phyloP scores from a whole-genome alignment of 1,284 basidiomycete genomes.

The Cryptococcus hybrid region DNA sequence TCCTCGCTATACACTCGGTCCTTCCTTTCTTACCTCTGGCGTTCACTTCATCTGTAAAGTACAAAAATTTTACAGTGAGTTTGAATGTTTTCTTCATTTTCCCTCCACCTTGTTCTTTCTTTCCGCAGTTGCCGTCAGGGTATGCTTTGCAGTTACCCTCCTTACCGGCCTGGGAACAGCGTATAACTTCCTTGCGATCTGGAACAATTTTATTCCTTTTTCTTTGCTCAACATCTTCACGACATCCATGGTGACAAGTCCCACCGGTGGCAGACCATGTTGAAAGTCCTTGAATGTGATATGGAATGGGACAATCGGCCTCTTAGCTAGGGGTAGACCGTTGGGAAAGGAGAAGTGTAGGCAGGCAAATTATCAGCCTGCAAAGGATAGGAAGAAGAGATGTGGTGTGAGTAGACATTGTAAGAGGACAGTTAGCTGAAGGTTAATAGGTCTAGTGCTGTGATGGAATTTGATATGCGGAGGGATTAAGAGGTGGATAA shows the following conservation, averaged over 20 bases:
- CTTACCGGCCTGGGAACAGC: slow-evolving; percentile 5
- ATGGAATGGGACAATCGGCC: slow-evolving; percentile 24
- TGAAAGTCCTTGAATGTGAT: slow-evolving; percentile 21
- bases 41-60: slow-evolving; percentile 7
- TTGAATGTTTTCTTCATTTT: slow-evolving; percentile 37
- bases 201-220: slow-evolving; percentile 1
- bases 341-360: too few relatives aligned
- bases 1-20: slow-evolving; percentile 24
- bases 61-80: slow-evolving; percentile 28
- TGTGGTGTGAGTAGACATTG: not conserved
- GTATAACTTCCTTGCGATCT: not conserved
- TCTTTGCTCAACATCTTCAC: slow-evolving; percentile 10
- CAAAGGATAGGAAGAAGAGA: slow-evolving; percentile 61
- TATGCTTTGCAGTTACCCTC: slow-evolving; percentile 36
- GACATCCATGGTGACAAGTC: slow-evolving; percentile 16
- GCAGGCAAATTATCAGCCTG: slow-evolving; percentile 64
- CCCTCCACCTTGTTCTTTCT: slow-evolving; percentile 20
- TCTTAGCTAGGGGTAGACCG: slow-evolving; percentile 13
- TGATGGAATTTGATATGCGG: too few relatives aligned
- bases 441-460: too few relatives aligned
- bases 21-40: slow-evolving; percentile 4
- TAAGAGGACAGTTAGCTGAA: not conserved
- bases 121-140: slow-evolving; percentile 12
- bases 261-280: slow-evolving; percentile 15
- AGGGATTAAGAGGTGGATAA: too few relatives aligned